Conservation (phyloP, 2,329 filamentous ascomycete species). For the Colletotrichum ledebouriae region DNA sequence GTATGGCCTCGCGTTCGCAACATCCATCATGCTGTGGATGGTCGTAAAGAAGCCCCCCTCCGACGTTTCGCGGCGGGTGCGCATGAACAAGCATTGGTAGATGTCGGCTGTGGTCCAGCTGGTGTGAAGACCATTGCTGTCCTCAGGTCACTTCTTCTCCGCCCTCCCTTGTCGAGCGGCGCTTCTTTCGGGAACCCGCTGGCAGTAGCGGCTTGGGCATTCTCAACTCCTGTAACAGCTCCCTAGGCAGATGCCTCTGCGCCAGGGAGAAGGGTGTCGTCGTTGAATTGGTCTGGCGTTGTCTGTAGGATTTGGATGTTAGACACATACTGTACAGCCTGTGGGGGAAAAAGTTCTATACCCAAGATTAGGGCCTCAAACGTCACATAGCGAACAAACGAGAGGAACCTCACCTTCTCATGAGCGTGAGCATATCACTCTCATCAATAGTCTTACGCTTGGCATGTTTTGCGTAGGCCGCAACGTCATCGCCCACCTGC, state of each 20-base stretch:
- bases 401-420: slow-evolving; percentile 78
- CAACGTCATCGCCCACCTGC: slow-evolving; percentile 84
- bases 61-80: slow-evolving; percentile 78
- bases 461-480: slow-evolving; percentile 84
- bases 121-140: too few species aligned
- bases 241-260: slow-evolving; percentile 83
- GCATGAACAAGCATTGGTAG: slow-evolving; percentile 82
- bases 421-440: slow-evolving; percentile 83
- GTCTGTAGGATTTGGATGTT: slow-evolving; percentile 65
- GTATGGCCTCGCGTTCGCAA: slow-evolving; percentile 88
- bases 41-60: slow-evolving; percentile 88
- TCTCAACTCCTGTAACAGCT: slow-evolving; percentile 84
- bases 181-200: slow-evolving; percentile 62
- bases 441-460: slow-evolving; percentile 89
- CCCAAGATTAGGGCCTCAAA: slow-evolving; percentile 25
- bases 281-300: slow-evolving; percentile 79
- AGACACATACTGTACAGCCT: slow-evolving; percentile 29
- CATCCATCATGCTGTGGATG: slow-evolving; percentile 97
- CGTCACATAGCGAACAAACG: slow-evolving; percentile 38
- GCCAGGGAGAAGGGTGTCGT: slow-evolving; percentile 89
- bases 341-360: slow-evolving; percentile 35
- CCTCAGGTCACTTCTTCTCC: slow-evolving; percentile 31
- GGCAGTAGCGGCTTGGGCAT: slow-evolving; percentile 68
- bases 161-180: slow-evolving; percentile 44
- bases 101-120: neutral